These are phyloP conservation scores for Przewalskia tangutica DNA, from an alignment of 257 asterid species.

Conservation along the genomic window DNA sequence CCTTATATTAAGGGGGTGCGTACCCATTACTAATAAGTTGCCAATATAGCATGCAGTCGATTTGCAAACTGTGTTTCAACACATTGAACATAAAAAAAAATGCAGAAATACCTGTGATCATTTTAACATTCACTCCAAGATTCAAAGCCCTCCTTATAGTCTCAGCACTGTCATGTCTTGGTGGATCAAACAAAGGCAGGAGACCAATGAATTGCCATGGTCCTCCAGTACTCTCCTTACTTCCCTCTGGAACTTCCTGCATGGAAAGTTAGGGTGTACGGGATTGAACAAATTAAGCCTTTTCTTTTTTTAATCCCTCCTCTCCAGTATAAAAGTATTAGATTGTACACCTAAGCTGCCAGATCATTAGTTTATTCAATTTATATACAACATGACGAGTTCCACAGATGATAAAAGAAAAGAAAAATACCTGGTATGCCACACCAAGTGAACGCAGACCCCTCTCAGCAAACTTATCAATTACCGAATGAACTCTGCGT, in stretches of 20 bases:
- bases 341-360: not conserved
- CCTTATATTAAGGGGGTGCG: not conserved
- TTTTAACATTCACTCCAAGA: conserved; percentile 44
- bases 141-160: conserved; percentile 42
- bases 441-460: conserved; percentile 46
- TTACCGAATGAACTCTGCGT: conserved; percentile 39
- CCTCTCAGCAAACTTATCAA: conserved; percentile 46
- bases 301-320: too few relatives aligned
- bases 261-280: not conserved
- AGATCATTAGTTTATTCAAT: not conserved
- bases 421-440: conserved; percentile 35
- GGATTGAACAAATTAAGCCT: not conserved
- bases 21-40: not conserved
- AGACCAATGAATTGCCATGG: conserved; percentile 43
- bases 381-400: not conserved
- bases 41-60: not conserved
- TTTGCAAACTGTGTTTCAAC: not conserved
- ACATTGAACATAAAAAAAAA: not conserved
- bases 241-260: conserved; percentile 45
- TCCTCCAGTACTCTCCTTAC: conserved; percentile 43
- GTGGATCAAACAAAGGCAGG: conserved; percentile 45
- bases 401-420: not conserved
- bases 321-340: too few relatives aligned
- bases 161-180: conserved; percentile 49
- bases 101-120: conserved; percentile 31